Evolutionary conservation across 345 rosid species (phyloP), one percentile per base, ranked within the genome.

Genomic region (Crucihimalaya himalaica): DNA sequence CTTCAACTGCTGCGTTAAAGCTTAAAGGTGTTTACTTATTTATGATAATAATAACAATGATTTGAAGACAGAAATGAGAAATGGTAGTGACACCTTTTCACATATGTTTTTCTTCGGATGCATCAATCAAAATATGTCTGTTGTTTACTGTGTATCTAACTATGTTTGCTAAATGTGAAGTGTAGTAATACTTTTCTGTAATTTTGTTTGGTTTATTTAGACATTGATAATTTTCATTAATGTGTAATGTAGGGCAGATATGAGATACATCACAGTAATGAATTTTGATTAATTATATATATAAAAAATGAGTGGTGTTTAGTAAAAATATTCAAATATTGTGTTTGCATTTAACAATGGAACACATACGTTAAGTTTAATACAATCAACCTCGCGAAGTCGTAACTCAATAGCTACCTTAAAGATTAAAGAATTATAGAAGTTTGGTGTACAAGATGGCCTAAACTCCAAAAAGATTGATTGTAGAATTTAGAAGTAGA

Each of bases 1-100:
- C 85, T 91, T 91, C 88, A 87, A 82, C 87, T 91, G 97, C 62
- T 87, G 95, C 58, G 85, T 84, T 64, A 91, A 83, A 78, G 95
- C 95, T 47, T 87, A 81, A 86, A 42, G 37, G 3, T 54, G 1
- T 11, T 68, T 25, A 11, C 21, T 53, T 70, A 35, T 50, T 60
- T 60, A 25, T 45, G 3, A 43, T 37, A 46, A 54, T 29, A 46
- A 77, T 55, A 16, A 13, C n/a, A 23, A 31, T 55, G 43, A 74
- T 66, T 45, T 66, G 50, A 53, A 53, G 55, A 16, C 50, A 52
- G 18, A 18, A 47, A 54, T 70, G 65, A 62, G 61, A 61, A 53
- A 69, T 69, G 69, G 48, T 54, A 18, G 16, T n/a, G 69, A 52
- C 31, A 67, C 34, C 63, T 16, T 48, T 62, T 55, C 47, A 66